Evolutionary conservation across 2,329 filamentous ascomycete genomes (phyloP).

Genomic region (Alternaria brassicicola): DNA sequence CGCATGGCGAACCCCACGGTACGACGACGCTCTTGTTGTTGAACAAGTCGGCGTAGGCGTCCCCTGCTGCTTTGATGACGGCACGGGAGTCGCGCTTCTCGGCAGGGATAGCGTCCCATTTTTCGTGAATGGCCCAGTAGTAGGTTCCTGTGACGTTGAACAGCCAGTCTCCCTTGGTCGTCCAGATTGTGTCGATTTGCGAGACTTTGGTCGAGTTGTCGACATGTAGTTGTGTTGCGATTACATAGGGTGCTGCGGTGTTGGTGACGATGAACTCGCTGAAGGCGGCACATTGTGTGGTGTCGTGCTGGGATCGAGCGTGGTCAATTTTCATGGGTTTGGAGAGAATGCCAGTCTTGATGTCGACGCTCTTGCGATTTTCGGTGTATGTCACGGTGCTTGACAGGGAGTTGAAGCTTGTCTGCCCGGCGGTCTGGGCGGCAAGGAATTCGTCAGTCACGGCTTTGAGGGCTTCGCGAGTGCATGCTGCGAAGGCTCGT

Average conservation of each 20-base stretch:
- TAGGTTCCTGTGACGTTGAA: slow-evolving; percentile 40
- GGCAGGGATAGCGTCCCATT: slow-evolving; percentile 29
- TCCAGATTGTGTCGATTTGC: slow-evolving; percentile 35
- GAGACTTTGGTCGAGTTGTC: slow-evolving; percentile 31
- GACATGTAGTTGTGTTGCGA: slow-evolving; percentile 34
- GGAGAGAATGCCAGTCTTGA: slow-evolving; percentile 29
- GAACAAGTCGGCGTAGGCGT: slow-evolving; percentile 40
- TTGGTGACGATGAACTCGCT: slow-evolving; percentile 38
- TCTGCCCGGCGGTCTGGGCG: slow-evolving; percentile 31
- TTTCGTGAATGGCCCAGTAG: slow-evolving; percentile 34
- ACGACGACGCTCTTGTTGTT: slow-evolving; percentile 34
- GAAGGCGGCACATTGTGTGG: slow-evolving; percentile 35
- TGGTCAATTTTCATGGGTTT: slow-evolving; percentile 33
- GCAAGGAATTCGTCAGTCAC: slow-evolving; percentile 26
- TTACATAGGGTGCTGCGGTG: slow-evolving; percentile 34
- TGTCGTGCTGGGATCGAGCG: slow-evolving; percentile 35
- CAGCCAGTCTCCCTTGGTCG: slow-evolving; percentile 39
- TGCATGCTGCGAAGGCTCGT: slow-evolving; percentile 29
- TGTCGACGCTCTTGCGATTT: slow-evolving; percentile 31
- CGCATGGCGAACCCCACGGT: slow-evolving; percentile 38
- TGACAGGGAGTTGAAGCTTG: slow-evolving; percentile 24
- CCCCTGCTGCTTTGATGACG: slow-evolving; percentile 35
- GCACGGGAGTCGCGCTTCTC: slow-evolving; percentile 27
- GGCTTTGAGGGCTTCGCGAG: slow-evolving; percentile 24
- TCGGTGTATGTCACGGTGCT: slow-evolving; percentile 30